These are phyloP conservation scores for Neoboletus magnificus DNA, from an alignment of 768 basidiomycete genomes.

Conservation along the genomic window DNA sequence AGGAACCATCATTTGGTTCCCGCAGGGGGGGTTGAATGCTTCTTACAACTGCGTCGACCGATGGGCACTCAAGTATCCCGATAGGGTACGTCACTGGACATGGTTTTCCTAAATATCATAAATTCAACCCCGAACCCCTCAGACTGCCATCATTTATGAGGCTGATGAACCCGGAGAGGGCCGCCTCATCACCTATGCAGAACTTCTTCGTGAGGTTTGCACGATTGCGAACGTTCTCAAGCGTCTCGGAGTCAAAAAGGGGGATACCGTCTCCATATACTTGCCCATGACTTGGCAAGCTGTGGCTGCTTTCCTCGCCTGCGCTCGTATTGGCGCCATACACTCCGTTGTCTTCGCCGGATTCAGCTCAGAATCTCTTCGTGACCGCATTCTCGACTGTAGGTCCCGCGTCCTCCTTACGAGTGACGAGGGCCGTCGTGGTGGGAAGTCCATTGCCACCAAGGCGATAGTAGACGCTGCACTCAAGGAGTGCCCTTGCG, in stretches of 20 bases:
- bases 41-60: conserved; percentile 98
- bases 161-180: conserved; percentile 91
- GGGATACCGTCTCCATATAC: conserved; percentile 91
- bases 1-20: conserved; percentile 95
- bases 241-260: conserved; percentile 86
- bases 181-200: conserved; percentile 68
- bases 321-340: conserved; percentile 93
- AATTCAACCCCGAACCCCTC: neutral
- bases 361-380: conserved; percentile 90
- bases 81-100: conserved; percentile 53
- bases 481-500: conserved; percentile 74
- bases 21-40: conserved; percentile 88
- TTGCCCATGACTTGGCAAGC: conserved; percentile 96
- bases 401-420: conserved; percentile 90
- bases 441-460: conserved; percentile 92
- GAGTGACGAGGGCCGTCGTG: conserved; percentile 89
- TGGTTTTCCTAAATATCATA: neutral
- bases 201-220: conserved; percentile 89
- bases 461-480: conserved; percentile 94
- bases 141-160: conserved; percentile 98
- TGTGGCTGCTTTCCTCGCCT: conserved; percentile 94
- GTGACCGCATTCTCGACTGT: conserved; percentile 91
- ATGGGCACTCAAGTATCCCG: conserved; percentile 87
- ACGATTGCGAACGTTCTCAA: conserved; percentile 90
- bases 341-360: conserved; percentile 98